Evolutionary conservation across 352 stramenopile species (phyloP).

Genomic region (Thraustochytrium sp.): DNA sequence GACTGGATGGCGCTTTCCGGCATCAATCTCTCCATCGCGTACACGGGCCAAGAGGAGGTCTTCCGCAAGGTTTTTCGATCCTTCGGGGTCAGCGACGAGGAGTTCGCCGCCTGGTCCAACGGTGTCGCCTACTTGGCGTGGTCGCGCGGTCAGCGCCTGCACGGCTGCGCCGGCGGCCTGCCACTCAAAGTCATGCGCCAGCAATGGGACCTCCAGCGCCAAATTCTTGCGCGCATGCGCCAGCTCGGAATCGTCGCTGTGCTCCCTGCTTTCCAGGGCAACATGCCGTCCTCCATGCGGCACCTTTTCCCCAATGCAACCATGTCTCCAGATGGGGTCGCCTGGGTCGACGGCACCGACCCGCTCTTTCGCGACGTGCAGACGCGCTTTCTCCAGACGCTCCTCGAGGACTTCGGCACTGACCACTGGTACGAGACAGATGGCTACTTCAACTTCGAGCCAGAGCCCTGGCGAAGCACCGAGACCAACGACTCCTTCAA

Average conservation of each 20-base stretch:
- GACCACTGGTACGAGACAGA: conserved; percentile 56
- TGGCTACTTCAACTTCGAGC: conserved; percentile 53
- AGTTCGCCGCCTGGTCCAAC: conserved; percentile 74
- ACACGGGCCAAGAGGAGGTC: conserved; percentile 78
- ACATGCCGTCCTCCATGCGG: conserved; percentile 71
- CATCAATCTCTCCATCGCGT: conserved; percentile 79
- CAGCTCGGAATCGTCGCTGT: conserved; percentile 73
- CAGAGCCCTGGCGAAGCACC: conserved; percentile 47
- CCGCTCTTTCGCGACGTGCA: conserved; percentile 72
- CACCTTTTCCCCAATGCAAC: conserved; percentile 64
- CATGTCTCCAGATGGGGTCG: conserved; percentile 53
- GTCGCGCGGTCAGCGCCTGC: conserved; percentile 74
- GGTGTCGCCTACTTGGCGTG: conserved; percentile 75
- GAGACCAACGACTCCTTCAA: neutral
- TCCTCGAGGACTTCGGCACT: conserved; percentile 53
- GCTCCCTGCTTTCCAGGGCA: conserved; percentile 70
- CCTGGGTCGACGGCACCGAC: conserved; percentile 72
- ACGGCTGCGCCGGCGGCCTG: conserved; percentile 67
- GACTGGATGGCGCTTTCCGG: conserved; percentile 80
- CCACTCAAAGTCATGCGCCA: neutral
- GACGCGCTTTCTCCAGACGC: conserved; percentile 64
- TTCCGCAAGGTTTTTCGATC: conserved; percentile 72
- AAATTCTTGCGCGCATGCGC: conserved; percentile 69
- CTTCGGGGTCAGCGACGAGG: conserved; percentile 68
- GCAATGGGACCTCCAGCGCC: conserved; percentile 63